Evolutionary conservation across 2,329 filamentous ascomycete genomes (phyloP).

Genomic region (Exophiala xenobiotica): DNA sequence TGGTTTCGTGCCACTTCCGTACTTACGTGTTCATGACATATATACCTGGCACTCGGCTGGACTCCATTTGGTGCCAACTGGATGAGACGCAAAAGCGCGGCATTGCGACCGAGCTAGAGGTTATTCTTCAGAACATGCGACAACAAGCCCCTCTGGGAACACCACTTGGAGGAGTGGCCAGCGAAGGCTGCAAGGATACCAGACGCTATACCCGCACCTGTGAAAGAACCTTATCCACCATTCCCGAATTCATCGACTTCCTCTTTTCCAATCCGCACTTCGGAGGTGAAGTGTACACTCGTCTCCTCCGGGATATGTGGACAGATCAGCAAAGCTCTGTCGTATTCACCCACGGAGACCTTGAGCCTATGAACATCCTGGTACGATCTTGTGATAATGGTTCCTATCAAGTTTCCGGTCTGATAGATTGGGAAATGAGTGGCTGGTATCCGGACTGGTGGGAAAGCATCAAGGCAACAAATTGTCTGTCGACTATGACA

Average conservation of each 20-base stretch:
- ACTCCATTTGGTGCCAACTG: background rate
- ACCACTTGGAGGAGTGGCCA: background rate
- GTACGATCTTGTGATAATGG: background rate
- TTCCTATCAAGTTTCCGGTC: background rate
- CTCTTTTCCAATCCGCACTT: slow-evolving; percentile 4
- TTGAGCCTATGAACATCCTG: slow-evolving; percentile 1
- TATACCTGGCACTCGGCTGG: background rate
- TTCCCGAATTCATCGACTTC: slow-evolving; percentile 2
- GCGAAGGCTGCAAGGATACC: slow-evolving; percentile 7
- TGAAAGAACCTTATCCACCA: background rate
- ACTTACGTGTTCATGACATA: slow-evolving; percentile 5
- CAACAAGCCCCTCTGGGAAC: background rate
- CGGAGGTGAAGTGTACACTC: background rate
- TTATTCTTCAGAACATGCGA: background rate
- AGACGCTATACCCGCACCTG: background rate
- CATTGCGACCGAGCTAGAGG: background rate
- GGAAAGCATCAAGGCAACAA: slow-evolving; percentile 6
- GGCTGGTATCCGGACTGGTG: background rate
- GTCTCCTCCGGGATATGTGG: background rate
- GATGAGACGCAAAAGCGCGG: background rate
- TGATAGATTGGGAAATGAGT: slow-evolving; percentile 6
- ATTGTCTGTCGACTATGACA: slow-evolving; percentile 3
- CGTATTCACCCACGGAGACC: slow-evolving; percentile 2
- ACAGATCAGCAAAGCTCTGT: background rate
- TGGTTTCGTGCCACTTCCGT: background rate